Conservation (phyloP, 495 filamentous ascomycete genomes). For the Margaritispora aquatica region DNA sequence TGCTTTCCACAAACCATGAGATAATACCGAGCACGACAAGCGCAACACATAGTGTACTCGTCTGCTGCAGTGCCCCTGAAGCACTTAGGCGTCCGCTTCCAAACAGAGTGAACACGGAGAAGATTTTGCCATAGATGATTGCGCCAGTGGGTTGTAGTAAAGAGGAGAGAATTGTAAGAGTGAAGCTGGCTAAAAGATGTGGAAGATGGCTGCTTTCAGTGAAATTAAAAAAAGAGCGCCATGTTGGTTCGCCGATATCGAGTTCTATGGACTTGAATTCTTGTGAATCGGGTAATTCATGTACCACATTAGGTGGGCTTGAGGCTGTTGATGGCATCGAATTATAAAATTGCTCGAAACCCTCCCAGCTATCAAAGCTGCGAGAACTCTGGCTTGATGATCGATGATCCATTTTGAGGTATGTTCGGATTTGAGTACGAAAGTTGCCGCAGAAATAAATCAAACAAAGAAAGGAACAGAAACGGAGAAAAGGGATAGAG, state of each 20-base stretch:
- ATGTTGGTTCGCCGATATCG: conserved; percentile 4
- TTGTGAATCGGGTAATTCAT: conserved; percentile 1
- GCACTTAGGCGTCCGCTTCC: conserved; percentile 47
- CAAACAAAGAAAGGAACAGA: background rate
- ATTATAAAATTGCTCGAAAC: background rate
- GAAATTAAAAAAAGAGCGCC: conserved; percentile 60
- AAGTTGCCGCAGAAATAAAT: background rate
- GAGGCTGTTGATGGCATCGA: background rate
- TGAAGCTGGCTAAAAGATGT: conserved; percentile 36
- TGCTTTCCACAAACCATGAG: conserved; percentile 58
- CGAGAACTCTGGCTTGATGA: background rate
- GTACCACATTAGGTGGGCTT: background rate
- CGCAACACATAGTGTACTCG: conserved; percentile 50
- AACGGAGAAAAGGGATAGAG: background rate
- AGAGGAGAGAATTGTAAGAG: conserved; percentile 55
- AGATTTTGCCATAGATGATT: conserved; percentile 68
- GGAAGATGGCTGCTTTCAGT: conserved; percentile 55
- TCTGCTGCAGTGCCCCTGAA: conserved; percentile 44
- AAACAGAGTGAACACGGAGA: conserved; percentile 62
- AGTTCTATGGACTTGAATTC: background rate
- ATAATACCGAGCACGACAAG: conserved; percentile 54
- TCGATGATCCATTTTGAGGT: background rate
- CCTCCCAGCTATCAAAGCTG: background rate
- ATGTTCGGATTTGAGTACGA: background rate
- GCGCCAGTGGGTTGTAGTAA: conserved; percentile 57